phyloP scores from a whole-genome alignment of 2,329 filamentous ascomycete species.

The Sarocladiaceae sp. region DNA sequence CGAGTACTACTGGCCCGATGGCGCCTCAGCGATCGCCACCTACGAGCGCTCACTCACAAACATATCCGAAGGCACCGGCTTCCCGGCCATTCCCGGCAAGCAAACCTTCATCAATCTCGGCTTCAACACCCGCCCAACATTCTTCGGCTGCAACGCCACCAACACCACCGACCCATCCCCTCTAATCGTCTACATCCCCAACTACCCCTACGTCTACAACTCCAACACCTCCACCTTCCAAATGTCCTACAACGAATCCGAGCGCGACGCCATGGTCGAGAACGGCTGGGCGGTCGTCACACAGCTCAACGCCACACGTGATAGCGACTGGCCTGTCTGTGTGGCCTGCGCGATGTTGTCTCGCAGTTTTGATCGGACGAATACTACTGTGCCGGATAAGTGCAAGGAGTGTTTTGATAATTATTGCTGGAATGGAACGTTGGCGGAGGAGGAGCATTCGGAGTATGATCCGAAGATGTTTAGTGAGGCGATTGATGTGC shows the following conservation, averaged over 20 bases:
- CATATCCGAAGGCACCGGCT: slow-evolving; percentile 49
- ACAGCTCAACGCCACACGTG: slow-evolving; percentile 72
- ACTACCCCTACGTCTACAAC: slow-evolving; percentile 67
- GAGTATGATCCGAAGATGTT: slow-evolving; percentile 25
- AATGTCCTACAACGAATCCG: slow-evolving; percentile 53
- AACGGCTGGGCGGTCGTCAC: slow-evolving; percentile 87
- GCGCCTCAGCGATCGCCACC: slow-evolving; percentile 52
- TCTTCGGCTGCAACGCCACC: slow-evolving; percentile 60
- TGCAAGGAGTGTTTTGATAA: slow-evolving; percentile 72
- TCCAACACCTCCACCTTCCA: slow-evolving; percentile 81
- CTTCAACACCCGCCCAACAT: slow-evolving; percentile 55
- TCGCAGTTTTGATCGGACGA: slow-evolving; percentile 69
- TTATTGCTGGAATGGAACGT: slow-evolving; percentile 94
- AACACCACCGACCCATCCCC: slow-evolving; percentile 54
- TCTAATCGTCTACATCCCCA: slow-evolving; percentile 80
- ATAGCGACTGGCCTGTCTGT: slow-evolving; percentile 74
- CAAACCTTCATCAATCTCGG: slow-evolving; percentile 54
- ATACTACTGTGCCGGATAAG: slow-evolving; percentile 61
- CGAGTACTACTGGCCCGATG: slow-evolving; percentile 53
- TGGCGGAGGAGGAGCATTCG: slow-evolving; percentile 28
- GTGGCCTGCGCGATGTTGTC: slow-evolving; percentile 83
- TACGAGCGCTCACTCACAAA: slow-evolving; percentile 47
- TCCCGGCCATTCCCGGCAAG: slow-evolving; percentile 54
- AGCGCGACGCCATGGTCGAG: slow-evolving; percentile 75
- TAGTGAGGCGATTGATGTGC: slow-evolving; percentile 20